Percentiles rank a stretch among this genome's conserved stretches.
Conservation (phyloP, 495 filamentous ascomycete genomes). For the Lineolata rhizophorae region DNA sequence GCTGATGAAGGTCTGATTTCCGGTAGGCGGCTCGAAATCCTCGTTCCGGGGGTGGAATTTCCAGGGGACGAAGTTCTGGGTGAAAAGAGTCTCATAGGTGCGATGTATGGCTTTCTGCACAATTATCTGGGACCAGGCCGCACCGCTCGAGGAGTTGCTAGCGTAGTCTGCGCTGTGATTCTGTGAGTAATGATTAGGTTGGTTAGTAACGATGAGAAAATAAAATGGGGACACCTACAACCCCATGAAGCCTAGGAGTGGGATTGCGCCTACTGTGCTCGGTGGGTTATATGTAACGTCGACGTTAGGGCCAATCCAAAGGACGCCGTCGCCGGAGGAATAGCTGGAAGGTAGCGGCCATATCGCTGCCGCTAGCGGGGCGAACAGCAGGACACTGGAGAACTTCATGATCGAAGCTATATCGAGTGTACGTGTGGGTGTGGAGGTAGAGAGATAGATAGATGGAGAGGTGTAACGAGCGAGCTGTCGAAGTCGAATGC, state of each 20-base stretch:
- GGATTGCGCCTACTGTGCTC: too few relatives aligned
- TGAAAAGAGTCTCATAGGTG: slow-evolving; percentile 30
- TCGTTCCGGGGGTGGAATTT: slow-evolving; percentile 40
- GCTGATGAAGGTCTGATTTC: slow-evolving; percentile 26
- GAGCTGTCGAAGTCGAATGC: too few relatives aligned
- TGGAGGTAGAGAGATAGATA: too few relatives aligned
- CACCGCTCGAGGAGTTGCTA: neutral
- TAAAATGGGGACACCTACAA: too few relatives aligned
- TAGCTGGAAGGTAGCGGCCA: slow-evolving; percentile 36
- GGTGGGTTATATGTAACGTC: slow-evolving; percentile 26
- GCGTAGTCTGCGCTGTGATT: too few relatives aligned
- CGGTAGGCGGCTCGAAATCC: slow-evolving; percentile 33
- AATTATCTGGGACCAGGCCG: slow-evolving; percentile 10
- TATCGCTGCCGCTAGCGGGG: slow-evolving; percentile 22
- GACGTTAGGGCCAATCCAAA: slow-evolving; percentile 33
- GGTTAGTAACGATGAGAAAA: too few relatives aligned
- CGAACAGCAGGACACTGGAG: slow-evolving; percentile 13
- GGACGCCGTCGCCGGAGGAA: slow-evolving; percentile 26
- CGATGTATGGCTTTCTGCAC: slow-evolving; percentile 22
- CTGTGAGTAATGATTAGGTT: too few relatives aligned
- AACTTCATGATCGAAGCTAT: neutral
- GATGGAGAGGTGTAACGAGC: too few relatives aligned
- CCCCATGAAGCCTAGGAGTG: too few relatives aligned
- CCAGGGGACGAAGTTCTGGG: slow-evolving; percentile 48
- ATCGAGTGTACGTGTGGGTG: too few relatives aligned